Evolutionary conservation across 1,284 basidiomycete genomes (phyloP).

Genomic region (Waitea zeae): DNA sequence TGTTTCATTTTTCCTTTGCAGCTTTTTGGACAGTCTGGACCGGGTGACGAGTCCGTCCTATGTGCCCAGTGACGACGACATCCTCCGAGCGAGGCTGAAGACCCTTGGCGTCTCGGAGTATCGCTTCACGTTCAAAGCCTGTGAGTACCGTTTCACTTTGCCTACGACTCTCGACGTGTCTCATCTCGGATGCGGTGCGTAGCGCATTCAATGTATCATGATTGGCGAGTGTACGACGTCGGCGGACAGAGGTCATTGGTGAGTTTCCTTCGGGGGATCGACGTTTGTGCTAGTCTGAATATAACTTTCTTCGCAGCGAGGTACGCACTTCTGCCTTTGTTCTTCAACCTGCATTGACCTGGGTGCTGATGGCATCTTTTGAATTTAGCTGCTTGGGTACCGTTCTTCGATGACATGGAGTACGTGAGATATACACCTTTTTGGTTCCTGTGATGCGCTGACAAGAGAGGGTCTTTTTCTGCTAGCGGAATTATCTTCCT

Average conservation of each 20-base stretch:
- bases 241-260: conserved; percentile 63
- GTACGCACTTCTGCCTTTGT: conserved; percentile 5
- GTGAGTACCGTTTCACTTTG: conserved; percentile 9
- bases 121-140: conserved; percentile 60
- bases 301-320: too few relatives aligned
- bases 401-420: conserved; percentile 60
- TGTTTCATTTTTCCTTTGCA: conserved; percentile 12
- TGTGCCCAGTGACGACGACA: conserved; percentile 59
- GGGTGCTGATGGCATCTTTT: too few relatives aligned
- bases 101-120: conserved; percentile 66
- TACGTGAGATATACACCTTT: conserved; percentile 1
- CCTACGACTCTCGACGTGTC: too few relatives aligned
- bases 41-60: conserved; percentile 45
- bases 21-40: conserved; percentile 55
- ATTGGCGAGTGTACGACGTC: conserved; percentile 69
- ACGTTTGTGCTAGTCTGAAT: too few relatives aligned
- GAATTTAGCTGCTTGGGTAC: conserved; percentile 51
- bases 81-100: conserved; percentile 27
- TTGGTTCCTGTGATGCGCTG: not conserved
- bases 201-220: conserved; percentile 9
- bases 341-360: too few relatives aligned
- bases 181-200: too few relatives aligned
- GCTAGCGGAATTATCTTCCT: conserved; percentile 62
- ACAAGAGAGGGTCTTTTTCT: too few relatives aligned
- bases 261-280: too few relatives aligned